Evolutionary conservation across 352 stramenopile genomes (phyloP).

Genomic region (Globisporangium canariense): DNA sequence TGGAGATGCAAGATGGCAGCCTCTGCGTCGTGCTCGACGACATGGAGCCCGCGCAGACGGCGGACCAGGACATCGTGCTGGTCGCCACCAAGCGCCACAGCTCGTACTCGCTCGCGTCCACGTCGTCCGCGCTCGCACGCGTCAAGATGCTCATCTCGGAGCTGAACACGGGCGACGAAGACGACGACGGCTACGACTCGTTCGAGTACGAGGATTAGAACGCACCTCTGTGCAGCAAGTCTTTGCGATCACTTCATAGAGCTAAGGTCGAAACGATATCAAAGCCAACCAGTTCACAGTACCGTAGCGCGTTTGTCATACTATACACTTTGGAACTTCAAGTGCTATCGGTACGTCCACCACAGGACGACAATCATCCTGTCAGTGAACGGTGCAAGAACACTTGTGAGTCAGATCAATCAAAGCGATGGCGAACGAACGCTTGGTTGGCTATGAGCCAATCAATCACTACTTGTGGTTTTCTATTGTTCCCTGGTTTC

Average conservation of each 20-base stretch:
- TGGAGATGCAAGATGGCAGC: slow-evolving; percentile 54
- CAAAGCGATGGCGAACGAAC: too few species aligned
- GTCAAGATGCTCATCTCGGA: slow-evolving; percentile 75
- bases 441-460: not conserved
- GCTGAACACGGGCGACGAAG: slow-evolving; percentile 51
- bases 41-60: slow-evolving; percentile 76
- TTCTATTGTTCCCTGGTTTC: slow-evolving; percentile 18
- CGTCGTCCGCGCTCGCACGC: slow-evolving; percentile 51
- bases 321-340: too few species aligned
- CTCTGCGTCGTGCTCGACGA: slow-evolving; percentile 72
- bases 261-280: too few species aligned
- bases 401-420: too few species aligned
- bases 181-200: slow-evolving; percentile 75
- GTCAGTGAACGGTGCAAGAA: too few species aligned
- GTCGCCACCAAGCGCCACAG: slow-evolving; percentile 66
- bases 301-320: too few species aligned
- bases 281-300: too few species aligned
- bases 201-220: slow-evolving; percentile 63
- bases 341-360: too few species aligned
- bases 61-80: slow-evolving; percentile 65
- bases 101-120: slow-evolving; percentile 72
- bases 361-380: too few species aligned
- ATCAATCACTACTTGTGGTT: not conserved
- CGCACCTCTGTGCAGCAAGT: too few species aligned
- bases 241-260: too few species aligned